A percentile compares a stretch with the other conserved stretches of the same genome.
phyloP scores from a whole-genome alignment of 352 stramenopile genomes.

The Pythium sp. region DNA sequence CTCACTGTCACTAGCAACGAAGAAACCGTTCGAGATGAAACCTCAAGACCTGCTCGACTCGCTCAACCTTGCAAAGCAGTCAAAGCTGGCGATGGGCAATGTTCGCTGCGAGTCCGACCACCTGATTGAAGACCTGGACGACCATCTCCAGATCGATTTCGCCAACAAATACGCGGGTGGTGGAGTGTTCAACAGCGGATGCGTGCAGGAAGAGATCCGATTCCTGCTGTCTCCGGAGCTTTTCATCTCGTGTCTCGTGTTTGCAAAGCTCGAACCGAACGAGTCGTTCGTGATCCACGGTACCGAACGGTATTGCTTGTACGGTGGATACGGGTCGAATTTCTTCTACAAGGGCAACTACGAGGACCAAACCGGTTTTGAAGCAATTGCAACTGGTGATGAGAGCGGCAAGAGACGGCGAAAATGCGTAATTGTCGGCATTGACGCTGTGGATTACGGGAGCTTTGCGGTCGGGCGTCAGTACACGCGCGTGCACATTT shows the following conservation, averaged over 20 bases:
- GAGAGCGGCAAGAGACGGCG: slow-evolving; percentile 21
- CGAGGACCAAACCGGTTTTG: slow-evolving; percentile 30
- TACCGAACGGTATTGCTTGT: slow-evolving; percentile 53
- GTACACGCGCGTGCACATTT: slow-evolving; percentile 44
- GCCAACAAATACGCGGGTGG: slow-evolving; percentile 79
- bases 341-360: slow-evolving; percentile 50
- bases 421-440: slow-evolving; percentile 65
- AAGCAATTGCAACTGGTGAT: slow-evolving; percentile 13
- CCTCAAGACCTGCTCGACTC: slow-evolving; percentile 23
- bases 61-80: background rate
- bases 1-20: slow-evolving; percentile 12
- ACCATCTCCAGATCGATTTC: slow-evolving; percentile 79
- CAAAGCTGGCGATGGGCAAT: slow-evolving; percentile 12
- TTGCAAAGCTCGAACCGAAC: slow-evolving; percentile 56
- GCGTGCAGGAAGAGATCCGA: slow-evolving; percentile 84
- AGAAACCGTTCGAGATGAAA: slow-evolving; percentile 10
- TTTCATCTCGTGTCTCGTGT: slow-evolving; percentile 60
- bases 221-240: slow-evolving; percentile 76
- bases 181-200: slow-evolving; percentile 66
- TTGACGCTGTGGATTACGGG: slow-evolving; percentile 70
- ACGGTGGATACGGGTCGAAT: slow-evolving; percentile 56
- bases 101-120: slow-evolving; percentile 35
- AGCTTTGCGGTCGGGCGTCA: slow-evolving; percentile 34
- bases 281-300: slow-evolving; percentile 74
- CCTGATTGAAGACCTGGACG: slow-evolving; percentile 62